Conservation (phyloP, 73 alveolate species). For the Tetrahymena borealis region DNA sequence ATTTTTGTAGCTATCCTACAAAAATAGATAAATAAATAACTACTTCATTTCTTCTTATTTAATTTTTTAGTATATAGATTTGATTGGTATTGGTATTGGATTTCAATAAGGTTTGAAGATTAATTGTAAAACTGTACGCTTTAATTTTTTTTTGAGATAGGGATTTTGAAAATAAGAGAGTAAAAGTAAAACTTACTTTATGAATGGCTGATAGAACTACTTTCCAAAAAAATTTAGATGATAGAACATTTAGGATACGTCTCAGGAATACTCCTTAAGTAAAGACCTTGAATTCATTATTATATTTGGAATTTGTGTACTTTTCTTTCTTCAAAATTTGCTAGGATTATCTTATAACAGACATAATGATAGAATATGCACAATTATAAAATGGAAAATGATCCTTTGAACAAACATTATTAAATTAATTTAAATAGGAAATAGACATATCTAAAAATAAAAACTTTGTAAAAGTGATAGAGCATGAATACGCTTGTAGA, state of each 20-base stretch:
- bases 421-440: not conserved
- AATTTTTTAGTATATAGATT: no score
- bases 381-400: not conserved
- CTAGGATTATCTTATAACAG: no score
- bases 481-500: constrained; percentile 67
- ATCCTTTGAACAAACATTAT: not conserved
- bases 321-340: no score
- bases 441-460: not conserved
- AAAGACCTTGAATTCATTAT: not conserved
- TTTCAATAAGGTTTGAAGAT: not conserved
- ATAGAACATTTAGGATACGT: not conserved
- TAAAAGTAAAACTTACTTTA: not conserved
- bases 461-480: constrained; percentile 61
- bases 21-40: no score
- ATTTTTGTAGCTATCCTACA: no score
- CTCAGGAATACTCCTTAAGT: not conserved
- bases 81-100: not conserved
- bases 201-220: constrained; percentile 1
- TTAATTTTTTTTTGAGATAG: not conserved
- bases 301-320: not conserved
- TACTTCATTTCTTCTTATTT: no score
- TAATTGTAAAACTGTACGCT: constrained; percentile 2
- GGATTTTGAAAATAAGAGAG: not conserved
- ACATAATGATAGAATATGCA: no score
- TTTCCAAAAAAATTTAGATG: not conserved